A percentile compares a stretch with the other conserved stretches of the same genome.
Conservation (phyloP, 345 rosid species). For the Aquilaria malaccensis region DNA sequence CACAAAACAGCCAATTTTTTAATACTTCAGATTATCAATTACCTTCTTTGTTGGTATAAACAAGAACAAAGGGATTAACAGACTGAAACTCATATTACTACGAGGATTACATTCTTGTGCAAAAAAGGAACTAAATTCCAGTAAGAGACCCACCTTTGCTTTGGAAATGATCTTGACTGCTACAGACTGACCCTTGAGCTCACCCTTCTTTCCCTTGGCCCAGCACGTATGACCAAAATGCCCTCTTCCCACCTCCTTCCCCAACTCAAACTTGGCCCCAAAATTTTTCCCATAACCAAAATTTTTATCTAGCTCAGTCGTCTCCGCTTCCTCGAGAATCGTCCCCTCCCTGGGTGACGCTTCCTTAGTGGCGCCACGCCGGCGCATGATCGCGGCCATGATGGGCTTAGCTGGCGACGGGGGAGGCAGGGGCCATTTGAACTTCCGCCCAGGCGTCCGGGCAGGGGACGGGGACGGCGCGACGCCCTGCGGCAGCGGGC, state of each 20-base stretch:
- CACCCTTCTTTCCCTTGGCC: constrained; percentile 82
- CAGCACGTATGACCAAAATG: constrained; percentile 98
- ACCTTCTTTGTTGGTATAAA: too few species aligned
- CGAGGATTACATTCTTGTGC: too few species aligned
- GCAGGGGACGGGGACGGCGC: constrained; percentile 83
- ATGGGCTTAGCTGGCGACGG: constrained; percentile 98
- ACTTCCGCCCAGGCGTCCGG: constrained; percentile 79
- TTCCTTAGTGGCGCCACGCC: constrained; percentile 33
- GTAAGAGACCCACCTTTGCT: constrained; percentile 51
- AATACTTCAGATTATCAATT: too few species aligned
- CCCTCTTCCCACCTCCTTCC: constrained; percentile 89
- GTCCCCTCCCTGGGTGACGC: constrained; percentile 50
- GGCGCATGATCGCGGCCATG: constrained; percentile 55
- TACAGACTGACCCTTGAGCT: constrained; percentile 63
- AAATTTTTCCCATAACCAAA: constrained; percentile 80
- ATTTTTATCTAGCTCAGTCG: constrained; percentile 58
- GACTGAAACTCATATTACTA: too few species aligned
- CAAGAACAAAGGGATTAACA: too few species aligned
- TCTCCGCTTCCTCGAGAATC: constrained; percentile 50
- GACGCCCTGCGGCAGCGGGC: constrained; percentile 79
- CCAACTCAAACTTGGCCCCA: constrained; percentile 70
- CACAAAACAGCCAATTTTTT: too few species aligned
- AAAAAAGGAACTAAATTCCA: too few species aligned
- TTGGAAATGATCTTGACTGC: constrained; percentile 96
- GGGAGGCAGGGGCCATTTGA: constrained; percentile 91